Percentiles rank a stretch among this genome's conserved stretches.
These are phyloP conservation scores for Leccinum fuscescens DNA, from an alignment of 1,284 basidiomycete genomes.

Conservation along the genomic window DNA sequence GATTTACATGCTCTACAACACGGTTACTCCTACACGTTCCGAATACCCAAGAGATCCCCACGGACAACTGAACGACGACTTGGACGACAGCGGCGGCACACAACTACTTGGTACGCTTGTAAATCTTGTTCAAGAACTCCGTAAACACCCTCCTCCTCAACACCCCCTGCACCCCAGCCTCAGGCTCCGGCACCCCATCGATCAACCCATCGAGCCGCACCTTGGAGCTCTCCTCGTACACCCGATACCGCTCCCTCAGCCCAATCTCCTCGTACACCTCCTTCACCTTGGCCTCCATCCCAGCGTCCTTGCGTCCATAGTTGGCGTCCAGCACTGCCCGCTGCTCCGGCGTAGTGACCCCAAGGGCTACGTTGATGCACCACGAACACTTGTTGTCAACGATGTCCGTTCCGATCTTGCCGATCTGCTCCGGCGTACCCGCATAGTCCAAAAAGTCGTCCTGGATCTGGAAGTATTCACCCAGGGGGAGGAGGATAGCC, in stretches of 20 bases:
- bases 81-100: not conserved
- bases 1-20: not conserved
- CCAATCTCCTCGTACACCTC: slow-evolving; percentile 65
- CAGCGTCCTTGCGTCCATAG: slow-evolving; percentile 81
- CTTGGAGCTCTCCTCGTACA: slow-evolving; percentile 70
- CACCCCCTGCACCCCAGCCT: slow-evolving; percentile 31
- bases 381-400: slow-evolving; percentile 99
- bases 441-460: slow-evolving; percentile 97
- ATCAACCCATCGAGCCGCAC: slow-evolving; percentile 57
- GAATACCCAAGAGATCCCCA: not conserved
- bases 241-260: slow-evolving; percentile 55
- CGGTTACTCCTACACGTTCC: not conserved
- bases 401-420: slow-evolving; percentile 98
- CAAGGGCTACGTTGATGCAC: slow-evolving; percentile 90
- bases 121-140: slow-evolving; percentile 31
- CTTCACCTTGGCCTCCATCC: slow-evolving; percentile 63
- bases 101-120: slow-evolving; percentile 15
- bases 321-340: slow-evolving; percentile 67
- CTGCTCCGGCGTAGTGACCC: slow-evolving; percentile 54
- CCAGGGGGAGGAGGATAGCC: slow-evolving; percentile 87
- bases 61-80: not conserved
- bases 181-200: slow-evolving; percentile 52
- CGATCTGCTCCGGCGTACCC: slow-evolving; percentile 88
- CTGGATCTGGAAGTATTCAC: slow-evolving; percentile 99
- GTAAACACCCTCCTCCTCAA: slow-evolving; percentile 46